Percentiles rank a stretch among this genome's conserved stretches.
Conservation (phyloP, 2,329 filamentous ascomycete species). For the Sporothrix pallida region DNA sequence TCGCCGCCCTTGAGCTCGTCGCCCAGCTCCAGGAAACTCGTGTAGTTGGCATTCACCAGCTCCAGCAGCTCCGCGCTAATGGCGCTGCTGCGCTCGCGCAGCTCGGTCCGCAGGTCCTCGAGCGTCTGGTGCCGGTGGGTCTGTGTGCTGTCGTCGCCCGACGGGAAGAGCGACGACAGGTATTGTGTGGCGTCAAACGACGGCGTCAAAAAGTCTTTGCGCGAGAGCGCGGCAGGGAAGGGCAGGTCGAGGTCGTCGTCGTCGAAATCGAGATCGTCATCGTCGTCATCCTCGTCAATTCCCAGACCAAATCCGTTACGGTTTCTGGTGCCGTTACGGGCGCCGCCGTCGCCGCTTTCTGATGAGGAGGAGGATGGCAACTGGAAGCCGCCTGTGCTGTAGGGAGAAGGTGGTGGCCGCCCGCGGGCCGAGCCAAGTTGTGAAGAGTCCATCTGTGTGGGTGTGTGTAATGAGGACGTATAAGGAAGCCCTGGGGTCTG, state of each 20-base stretch:
- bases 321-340: conserved; percentile 24
- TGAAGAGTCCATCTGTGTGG: conserved; percentile 25
- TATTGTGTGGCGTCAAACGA: conserved; percentile 82
- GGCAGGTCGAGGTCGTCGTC: conserved; percentile 76
- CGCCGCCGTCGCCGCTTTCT: conserved; percentile 37
- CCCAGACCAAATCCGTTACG: conserved; percentile 29
- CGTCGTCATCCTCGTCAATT: conserved; percentile 56
- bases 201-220: conserved; percentile 78
- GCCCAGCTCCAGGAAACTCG: conserved; percentile 85
- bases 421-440: conserved; percentile 12
- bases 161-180: conserved; percentile 59
- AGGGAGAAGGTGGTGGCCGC: conserved; percentile 40
- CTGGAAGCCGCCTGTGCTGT: conserved; percentile 49
- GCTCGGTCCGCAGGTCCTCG: conserved; percentile 85
- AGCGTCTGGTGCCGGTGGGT: conserved; percentile 92
- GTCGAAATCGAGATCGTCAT: conserved; percentile 36
- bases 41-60: conserved; percentile 94
- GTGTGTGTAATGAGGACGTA: background rate
- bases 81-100: conserved; percentile 78
- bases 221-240: conserved; percentile 83
- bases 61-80: conserved; percentile 88
- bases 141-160: conserved; percentile 49
- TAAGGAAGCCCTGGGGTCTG: background rate
- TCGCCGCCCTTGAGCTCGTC: conserved; percentile 83
- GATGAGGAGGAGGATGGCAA: conserved; percentile 51